Base-by-base conservation (phyloP, 73 alveolate genomes). In the Tetrahymena thermophila region DNA sequence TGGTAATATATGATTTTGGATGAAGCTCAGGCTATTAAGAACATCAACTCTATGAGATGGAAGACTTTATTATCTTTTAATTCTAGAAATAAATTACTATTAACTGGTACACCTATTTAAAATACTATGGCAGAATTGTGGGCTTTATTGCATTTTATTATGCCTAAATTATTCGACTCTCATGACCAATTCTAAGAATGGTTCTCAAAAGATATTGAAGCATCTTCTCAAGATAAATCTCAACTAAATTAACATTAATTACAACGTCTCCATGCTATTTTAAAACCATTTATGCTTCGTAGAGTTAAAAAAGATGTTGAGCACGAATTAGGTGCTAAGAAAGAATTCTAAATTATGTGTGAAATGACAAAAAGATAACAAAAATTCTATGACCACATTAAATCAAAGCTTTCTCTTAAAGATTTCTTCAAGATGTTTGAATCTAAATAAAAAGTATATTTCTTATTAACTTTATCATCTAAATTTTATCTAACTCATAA, bases 71-170 rank as follows among this genome's bases (percentile, higher is more conserved):
- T 99, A 44, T 94, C 98, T 34, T 99, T 99, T 96, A 96, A 99
- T 94, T 96, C 99, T 57, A 98, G 99, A 96, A 99, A 99, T 96
- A 96, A 99, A 95, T 98, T 99, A 71, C 95, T 99, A 93, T 97
- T 99, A 35, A 98, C 99, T 21, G 99, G 99, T 40, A 99, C 99
- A 10, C 99, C 99, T 37, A 99, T 99, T 93, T 98, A 99, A 96
- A 99, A 99, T 96, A 98, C 99, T 6, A 99, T 99, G 99, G 99
- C 99, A 85, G 99, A 99, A 95, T 97, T 99, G 38, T 99, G 99
- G 99, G 99, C 99, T 85, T 96, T 99, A 43, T 97, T 99, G 35
- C 99, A 98, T 96, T 99, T 99, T 96, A 99, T 99, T 85, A 99
- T 99, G 99, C 99, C 99, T 0, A 98, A 98, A 84, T 95, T 99